These are phyloP conservation scores for Pichia sp. DNA, from an alignment of 1,139 yeast genomes.

Conservation along the genomic window DNA sequence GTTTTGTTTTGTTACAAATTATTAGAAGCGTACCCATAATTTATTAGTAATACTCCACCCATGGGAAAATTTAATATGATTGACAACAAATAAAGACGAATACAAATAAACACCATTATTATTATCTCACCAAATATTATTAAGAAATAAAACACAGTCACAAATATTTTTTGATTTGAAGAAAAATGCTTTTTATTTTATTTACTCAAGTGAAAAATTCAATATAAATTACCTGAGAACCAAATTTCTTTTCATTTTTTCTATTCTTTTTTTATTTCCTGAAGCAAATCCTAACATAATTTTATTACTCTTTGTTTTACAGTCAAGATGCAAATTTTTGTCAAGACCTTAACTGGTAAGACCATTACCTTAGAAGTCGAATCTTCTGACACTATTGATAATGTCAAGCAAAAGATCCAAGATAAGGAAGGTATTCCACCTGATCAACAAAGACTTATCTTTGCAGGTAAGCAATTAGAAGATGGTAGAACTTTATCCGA, in stretches of 20 bases:
- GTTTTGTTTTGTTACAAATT: too few relatives aligned
- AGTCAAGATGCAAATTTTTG: conserved; percentile 64
- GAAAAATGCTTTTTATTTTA: too few relatives aligned
- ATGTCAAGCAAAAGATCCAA: conserved; percentile 88
- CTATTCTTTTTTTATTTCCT: background rate
- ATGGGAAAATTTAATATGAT: too few relatives aligned
- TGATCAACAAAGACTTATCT: conserved; percentile 89
- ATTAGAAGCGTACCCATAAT: too few relatives aligned
- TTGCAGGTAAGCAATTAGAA: conserved; percentile 92
- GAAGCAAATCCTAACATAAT: conserved; percentile 11
- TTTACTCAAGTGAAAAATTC: background rate
- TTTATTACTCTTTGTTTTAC: background rate
- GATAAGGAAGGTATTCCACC: conserved; percentile 96
- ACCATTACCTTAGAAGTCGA: conserved; percentile 92
- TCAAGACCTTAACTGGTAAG: conserved; percentile 83
- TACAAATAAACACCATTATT: too few relatives aligned
- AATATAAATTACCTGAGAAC: background rate
- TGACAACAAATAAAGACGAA: too few relatives aligned
- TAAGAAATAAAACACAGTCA: too few relatives aligned
- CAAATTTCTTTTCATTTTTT: background rate
- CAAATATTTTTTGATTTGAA: too few relatives aligned
- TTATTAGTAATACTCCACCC: too few relatives aligned
- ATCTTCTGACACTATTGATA: conserved; percentile 91
- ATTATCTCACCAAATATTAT: too few relatives aligned
- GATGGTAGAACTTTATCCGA: conserved; percentile 90